Evolutionary conservation across 2,329 filamentous ascomycete species (phyloP).

Genomic region (Aspergillus thermomutatus): DNA sequence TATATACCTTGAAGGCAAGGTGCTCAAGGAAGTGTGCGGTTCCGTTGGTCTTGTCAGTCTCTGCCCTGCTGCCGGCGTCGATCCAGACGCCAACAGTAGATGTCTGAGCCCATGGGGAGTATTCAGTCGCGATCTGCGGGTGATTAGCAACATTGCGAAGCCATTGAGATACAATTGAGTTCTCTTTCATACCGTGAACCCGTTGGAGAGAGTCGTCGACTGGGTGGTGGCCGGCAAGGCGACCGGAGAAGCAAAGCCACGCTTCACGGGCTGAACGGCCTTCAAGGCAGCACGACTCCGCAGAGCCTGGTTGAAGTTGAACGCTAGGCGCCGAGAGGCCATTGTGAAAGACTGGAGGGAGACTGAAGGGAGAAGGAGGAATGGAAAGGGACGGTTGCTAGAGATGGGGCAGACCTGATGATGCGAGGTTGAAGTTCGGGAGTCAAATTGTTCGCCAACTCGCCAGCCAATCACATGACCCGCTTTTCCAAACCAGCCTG

Average conservation of each 20-base stretch:
- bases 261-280: conserved; percentile 70
- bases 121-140: conserved; percentile 86
- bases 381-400: conserved; percentile 25
- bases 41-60: conserved; percentile 98
- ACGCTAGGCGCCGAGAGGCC: conserved; percentile 96
- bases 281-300: conserved; percentile 82
- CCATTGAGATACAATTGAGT: conserved; percentile 12
- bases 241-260: conserved; percentile 88
- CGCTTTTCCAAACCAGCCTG: conserved; percentile 37
- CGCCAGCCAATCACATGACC: conserved; percentile 44
- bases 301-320: conserved; percentile 87
- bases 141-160: conserved; percentile 27
- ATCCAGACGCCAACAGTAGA: conserved; percentile 99
- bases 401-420: conserved; percentile 29
- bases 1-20: conserved; percentile 94
- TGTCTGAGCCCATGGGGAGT: conserved; percentile 97
- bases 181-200: conserved; percentile 71
- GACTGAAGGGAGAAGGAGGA: conserved; percentile 52
- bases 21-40: conserved; percentile 99
- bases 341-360: conserved; percentile 53
- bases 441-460: conserved; percentile 45
- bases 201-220: conserved; percentile 95
- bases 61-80: conserved; percentile 94
- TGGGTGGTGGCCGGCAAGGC: conserved; percentile 73
- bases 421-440: conserved; percentile 42